Evolutionary conservation across 2,329 filamentous ascomycete genomes (phyloP).

Genomic region (Clarireedia sp.): DNA sequence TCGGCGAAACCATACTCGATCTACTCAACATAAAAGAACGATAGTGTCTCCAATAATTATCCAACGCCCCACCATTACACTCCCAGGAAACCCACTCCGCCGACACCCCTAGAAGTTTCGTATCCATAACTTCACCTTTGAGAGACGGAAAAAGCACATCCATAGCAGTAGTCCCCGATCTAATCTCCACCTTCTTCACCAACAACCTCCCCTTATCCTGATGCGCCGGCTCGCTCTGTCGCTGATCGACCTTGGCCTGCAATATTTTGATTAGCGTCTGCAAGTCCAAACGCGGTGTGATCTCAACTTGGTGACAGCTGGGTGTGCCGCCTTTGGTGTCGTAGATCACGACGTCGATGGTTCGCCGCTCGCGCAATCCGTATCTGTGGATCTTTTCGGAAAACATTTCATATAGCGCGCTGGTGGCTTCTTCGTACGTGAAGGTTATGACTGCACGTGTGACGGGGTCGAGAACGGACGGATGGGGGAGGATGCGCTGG

Average conservation of each 20-base stretch:
- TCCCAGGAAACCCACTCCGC: conserved; percentile 5
- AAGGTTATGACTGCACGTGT: background rate
- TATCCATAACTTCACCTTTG: background rate
- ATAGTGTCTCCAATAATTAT: conserved; percentile 3
- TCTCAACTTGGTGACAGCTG: background rate
- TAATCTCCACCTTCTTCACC: background rate
- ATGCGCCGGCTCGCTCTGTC: background rate
- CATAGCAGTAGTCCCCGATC: background rate
- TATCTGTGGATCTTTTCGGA: background rate
- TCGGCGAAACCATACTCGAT: background rate
- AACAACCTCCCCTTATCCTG: background rate
- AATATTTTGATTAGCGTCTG: background rate
- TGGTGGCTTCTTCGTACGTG: background rate
- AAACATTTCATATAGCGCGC: background rate
- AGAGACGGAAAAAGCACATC: background rate
- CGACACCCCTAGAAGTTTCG: background rate
- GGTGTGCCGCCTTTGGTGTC: background rate
- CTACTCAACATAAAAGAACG: background rate
- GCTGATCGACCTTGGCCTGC: background rate
- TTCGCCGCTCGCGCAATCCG: background rate
- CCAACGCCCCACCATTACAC: conserved; percentile 1
- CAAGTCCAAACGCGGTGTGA: background rate
- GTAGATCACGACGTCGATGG: conserved; percentile 2
- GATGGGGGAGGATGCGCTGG: background rate
- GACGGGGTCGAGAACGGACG: background rate